phyloP scores from a whole-genome alignment of 2,329 filamentous ascomycete species.

The Colletotrichum sp. region DNA sequence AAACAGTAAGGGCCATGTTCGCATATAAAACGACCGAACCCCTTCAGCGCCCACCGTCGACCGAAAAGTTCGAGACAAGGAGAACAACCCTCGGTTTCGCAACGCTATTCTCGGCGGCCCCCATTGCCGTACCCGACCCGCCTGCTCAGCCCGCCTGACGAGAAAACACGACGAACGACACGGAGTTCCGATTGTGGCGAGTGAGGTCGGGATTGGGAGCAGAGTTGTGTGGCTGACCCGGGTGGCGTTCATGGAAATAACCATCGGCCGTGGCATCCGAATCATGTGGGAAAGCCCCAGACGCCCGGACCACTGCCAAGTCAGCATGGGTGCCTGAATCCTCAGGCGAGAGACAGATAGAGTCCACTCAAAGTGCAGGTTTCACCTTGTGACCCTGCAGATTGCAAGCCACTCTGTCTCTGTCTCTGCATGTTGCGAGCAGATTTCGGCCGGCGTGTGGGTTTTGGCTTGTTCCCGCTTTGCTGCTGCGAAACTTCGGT shows the following conservation, averaged over 20 bases:
- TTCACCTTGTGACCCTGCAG: constrained; percentile 1
- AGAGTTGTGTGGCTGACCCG: background rate
- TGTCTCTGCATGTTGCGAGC: background rate
- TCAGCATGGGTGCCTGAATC: background rate
- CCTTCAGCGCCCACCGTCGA: background rate
- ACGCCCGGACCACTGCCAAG: background rate
- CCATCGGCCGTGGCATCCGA: background rate
- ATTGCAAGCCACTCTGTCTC: background rate
- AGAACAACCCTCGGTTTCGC: background rate
- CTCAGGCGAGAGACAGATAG: background rate
- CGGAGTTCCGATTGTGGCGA: background rate
- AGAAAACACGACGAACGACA: background rate
- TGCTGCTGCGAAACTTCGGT: background rate
- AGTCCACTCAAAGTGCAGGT: background rate
- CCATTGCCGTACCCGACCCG: background rate
- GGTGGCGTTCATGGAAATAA: background rate
- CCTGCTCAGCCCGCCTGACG: background rate
- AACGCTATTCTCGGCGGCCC: background rate
- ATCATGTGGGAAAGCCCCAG: background rate
- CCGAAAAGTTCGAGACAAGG: background rate
- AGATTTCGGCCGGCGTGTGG: background rate
- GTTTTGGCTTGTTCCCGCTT: background rate
- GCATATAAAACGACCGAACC: background rate
- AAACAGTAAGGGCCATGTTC: background rate
- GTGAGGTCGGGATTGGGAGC: background rate